Conservation (phyloP, 1,139 yeast species). For the Zygoascus sp. region DNA sequence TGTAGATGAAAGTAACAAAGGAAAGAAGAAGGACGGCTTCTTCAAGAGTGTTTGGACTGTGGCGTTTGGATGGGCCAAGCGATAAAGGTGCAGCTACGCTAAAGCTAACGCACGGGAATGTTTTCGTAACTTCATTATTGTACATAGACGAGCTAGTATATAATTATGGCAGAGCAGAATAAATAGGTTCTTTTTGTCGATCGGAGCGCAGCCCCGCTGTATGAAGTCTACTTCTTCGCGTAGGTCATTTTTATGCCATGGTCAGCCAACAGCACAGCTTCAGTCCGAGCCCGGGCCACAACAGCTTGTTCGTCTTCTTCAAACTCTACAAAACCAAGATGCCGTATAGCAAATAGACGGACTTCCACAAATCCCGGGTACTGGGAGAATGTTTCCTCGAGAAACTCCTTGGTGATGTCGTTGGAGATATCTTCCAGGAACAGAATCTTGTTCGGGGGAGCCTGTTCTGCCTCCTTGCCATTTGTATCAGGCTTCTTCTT, state of each 20-base stretch:
- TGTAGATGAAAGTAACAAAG: conserved; percentile 67
- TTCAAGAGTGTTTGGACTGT: conserved; percentile 30
- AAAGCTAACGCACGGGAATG: no score
- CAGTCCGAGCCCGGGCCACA: conserved; percentile 41
- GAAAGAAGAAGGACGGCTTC: conserved; percentile 59
- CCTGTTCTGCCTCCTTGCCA: conserved; percentile 28
- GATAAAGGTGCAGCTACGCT: conserved; percentile 7
- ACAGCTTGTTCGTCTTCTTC: conserved; percentile 50
- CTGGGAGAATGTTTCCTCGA: conserved; percentile 45
- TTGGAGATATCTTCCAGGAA: conserved; percentile 62
- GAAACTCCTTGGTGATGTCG: conserved; percentile 40
- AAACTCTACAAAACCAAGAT: conserved; percentile 80
- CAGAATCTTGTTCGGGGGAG: conserved; percentile 67
- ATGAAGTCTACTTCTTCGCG: conserved; percentile 43
- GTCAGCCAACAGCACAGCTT: conserved; percentile 36
- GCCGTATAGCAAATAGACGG: conserved; percentile 61
- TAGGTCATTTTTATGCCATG: conserved; percentile 41
- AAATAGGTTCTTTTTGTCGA: neutral
- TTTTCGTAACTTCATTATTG: conserved; percentile 5
- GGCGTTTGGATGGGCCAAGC: conserved; percentile 35
- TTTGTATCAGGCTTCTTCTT: conserved; percentile 22
- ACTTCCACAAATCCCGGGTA: conserved; percentile 60
- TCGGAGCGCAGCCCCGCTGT: no score
- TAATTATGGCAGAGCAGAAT: no score
- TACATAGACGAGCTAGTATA: conserved; percentile 3